phyloP scores from a whole-genome alignment of 2,329 filamentous ascomycete genomes.

The Hypoxylon sp. region DNA sequence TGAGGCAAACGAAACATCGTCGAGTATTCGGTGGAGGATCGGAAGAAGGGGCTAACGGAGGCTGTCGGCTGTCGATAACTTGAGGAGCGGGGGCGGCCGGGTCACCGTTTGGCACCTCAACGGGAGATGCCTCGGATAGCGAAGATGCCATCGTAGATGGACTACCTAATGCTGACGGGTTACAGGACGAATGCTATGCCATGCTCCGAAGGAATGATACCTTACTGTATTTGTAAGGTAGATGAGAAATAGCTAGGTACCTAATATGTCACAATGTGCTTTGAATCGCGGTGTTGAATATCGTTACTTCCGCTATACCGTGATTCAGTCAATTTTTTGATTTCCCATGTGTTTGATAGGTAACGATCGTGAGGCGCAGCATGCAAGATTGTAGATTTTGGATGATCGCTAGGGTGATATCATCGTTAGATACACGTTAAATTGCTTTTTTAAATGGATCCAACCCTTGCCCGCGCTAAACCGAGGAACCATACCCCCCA shows the following conservation, averaged over 20 bases:
- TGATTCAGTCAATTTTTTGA: not conserved
- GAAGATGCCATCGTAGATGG: slow-evolving; percentile 34
- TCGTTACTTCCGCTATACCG: not conserved
- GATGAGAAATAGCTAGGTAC: not conserved
- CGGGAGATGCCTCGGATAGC: slow-evolving; percentile 5
- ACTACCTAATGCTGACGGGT: not conserved
- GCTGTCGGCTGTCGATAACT: slow-evolving; percentile 37
- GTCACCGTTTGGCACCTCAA: slow-evolving; percentile 21
- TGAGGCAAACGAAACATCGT: slow-evolving; percentile 75
- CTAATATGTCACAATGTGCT: not conserved
- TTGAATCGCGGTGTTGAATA: not conserved
- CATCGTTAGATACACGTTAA: slow-evolving; percentile 8
- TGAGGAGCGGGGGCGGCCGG: slow-evolving; percentile 36
- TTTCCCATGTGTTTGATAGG: slow-evolving; percentile 7
- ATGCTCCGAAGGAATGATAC: slow-evolving; percentile 23
- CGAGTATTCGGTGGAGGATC: slow-evolving; percentile 51
- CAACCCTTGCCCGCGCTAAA: not conserved
- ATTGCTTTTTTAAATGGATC: slow-evolving; percentile 16
- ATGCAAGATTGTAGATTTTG: slow-evolving; percentile 21
- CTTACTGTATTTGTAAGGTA: not conserved
- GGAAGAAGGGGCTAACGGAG: slow-evolving; percentile 21
- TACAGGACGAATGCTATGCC: slow-evolving; percentile 25
- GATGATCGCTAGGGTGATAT: slow-evolving; percentile 22
- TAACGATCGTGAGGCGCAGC: not conserved
- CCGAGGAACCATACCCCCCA: not conserved